A percentile compares a stretch with the other conserved stretches of the same genome.
These are phyloP conservation scores for Colletotrichum incanum DNA, from an alignment of 2,329 filamentous ascomycete genomes.

Conservation along the genomic window DNA sequence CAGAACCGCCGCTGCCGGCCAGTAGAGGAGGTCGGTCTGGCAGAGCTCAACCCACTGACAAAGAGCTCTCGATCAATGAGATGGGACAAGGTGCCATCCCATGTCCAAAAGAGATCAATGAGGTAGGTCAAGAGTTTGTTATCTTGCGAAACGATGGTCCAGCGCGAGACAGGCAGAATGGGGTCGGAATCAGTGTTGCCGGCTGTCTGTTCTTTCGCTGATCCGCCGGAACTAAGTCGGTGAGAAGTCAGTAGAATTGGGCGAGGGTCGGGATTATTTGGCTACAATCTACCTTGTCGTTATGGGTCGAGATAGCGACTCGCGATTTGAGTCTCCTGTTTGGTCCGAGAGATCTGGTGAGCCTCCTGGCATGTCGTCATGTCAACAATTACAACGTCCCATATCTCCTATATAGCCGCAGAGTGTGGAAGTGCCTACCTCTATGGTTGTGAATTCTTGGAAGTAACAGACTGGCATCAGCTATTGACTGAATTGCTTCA, in stretches of 20 bases:
- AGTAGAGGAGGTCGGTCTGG: not conserved
- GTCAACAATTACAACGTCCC: not conserved
- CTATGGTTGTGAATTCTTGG: not conserved
- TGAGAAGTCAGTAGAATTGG: not conserved
- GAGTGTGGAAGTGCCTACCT: not conserved
- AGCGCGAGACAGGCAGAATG: constrained; percentile 44
- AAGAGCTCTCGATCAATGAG: constrained; percentile 44
- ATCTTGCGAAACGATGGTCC: constrained; percentile 44
- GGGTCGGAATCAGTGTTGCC: not conserved
- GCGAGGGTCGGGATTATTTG: not conserved
- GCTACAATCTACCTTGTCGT: not conserved
- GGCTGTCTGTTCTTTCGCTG: not conserved
- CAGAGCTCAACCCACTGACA: constrained; percentile 35
- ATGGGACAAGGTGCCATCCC: constrained; percentile 44
- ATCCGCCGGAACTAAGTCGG: not conserved
- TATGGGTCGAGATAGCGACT: not conserved
- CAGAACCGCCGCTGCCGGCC: constrained; percentile 40
- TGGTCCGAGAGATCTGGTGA: not conserved
- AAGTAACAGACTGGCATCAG: constrained; percentile 16
- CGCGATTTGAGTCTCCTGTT: no score
- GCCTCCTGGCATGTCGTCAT: not conserved
- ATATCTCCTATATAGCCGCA: not conserved
- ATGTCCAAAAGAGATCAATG: constrained; percentile 46
- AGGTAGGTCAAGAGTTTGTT: constrained; percentile 43
- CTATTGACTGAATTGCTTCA: constrained; percentile 23